A percentile compares a stretch with the other conserved stretches of the same genome.
Conservation (phyloP, 2,329 filamentous ascomycete species). For the Cercospora sp. region DNA sequence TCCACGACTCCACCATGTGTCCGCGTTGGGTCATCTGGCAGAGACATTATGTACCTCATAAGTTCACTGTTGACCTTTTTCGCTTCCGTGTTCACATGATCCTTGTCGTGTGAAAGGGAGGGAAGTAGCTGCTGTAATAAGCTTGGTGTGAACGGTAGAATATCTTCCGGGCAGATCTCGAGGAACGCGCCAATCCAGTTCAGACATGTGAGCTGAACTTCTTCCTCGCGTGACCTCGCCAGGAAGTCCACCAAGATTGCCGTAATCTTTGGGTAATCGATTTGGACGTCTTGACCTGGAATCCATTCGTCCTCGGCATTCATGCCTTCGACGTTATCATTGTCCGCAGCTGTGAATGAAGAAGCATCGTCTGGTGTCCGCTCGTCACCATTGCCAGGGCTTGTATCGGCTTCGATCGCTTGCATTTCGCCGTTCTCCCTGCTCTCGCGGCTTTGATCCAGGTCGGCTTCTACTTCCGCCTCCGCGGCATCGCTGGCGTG, state of each 20-base stretch:
- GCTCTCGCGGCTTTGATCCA: conserved; percentile 24
- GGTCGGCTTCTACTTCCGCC: conserved; percentile 22
- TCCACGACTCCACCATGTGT: conserved; percentile 33
- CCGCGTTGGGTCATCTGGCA: conserved; percentile 63
- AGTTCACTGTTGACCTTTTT: conserved; percentile 85
- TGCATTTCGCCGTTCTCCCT: conserved; percentile 25
- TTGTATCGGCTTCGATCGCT: conserved; percentile 11
- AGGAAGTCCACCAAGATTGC: conserved; percentile 89
- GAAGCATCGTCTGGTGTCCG: conserved; percentile 58
- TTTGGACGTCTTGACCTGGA: conserved; percentile 92
- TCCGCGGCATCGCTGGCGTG: conserved; percentile 8
- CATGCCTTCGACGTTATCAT: conserved; percentile 43
- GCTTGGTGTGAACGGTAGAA: conserved; percentile 89
- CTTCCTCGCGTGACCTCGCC: conserved; percentile 80
- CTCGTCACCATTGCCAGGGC: conserved; percentile 26
- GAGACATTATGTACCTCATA: conserved; percentile 90
- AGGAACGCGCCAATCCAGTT: conserved; percentile 96
- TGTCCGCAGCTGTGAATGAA: conserved; percentile 55
- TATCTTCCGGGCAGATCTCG: conserved; percentile 95
- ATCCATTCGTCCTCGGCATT: conserved; percentile 86
- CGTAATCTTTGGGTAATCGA: conserved; percentile 88
- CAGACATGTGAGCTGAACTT: conserved; percentile 85
- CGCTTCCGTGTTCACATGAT: conserved; percentile 84
- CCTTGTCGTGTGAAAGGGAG: conserved; percentile 87
- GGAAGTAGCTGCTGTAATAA: conserved; percentile 89